phyloP scores from a whole-genome alignment of 441 rosid species.

The Metrosideros polymorpha region DNA sequence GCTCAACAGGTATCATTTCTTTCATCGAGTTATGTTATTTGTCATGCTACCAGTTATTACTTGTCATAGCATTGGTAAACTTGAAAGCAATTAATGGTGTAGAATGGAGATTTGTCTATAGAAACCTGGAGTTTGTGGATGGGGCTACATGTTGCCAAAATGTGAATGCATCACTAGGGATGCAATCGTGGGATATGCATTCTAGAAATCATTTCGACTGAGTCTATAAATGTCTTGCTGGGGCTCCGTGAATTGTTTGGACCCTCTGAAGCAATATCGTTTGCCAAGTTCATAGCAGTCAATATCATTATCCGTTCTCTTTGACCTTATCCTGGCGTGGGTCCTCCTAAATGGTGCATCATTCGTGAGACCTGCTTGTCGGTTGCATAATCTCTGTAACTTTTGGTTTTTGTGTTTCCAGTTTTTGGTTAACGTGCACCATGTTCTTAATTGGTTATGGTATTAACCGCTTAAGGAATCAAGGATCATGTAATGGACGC shows the following conservation, averaged over 20 bases:
- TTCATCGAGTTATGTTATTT: not conserved
- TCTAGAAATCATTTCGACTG: not conserved
- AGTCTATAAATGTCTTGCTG: not conserved
- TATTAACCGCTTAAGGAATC: not conserved
- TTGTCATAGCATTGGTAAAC: not conserved
- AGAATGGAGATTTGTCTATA: not conserved
- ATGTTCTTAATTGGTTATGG: not conserved
- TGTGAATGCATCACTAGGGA: not conserved
- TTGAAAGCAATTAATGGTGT: not conserved
- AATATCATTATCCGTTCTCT: not conserved
- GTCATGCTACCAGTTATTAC: not conserved
- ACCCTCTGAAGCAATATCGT: not conserved
- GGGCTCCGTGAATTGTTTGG: not conserved
- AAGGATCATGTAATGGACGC: not conserved
- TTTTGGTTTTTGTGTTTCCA: not conserved
- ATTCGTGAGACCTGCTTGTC: not conserved
- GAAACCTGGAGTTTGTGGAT: not conserved
- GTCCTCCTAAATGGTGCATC: not conserved
- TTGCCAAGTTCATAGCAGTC: not conserved
- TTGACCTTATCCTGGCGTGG: not conserved
- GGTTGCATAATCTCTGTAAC: not conserved
- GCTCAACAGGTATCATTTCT: constrained; percentile 37
- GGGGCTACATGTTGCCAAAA: not conserved
- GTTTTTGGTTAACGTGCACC: not conserved
- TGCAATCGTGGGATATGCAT: not conserved